A percentile compares a stretch with the other conserved stretches of the same genome.
Evolutionary conservation across 2,329 filamentous ascomycete species (phyloP).

Genomic region (Coleophoma crateriformis): DNA sequence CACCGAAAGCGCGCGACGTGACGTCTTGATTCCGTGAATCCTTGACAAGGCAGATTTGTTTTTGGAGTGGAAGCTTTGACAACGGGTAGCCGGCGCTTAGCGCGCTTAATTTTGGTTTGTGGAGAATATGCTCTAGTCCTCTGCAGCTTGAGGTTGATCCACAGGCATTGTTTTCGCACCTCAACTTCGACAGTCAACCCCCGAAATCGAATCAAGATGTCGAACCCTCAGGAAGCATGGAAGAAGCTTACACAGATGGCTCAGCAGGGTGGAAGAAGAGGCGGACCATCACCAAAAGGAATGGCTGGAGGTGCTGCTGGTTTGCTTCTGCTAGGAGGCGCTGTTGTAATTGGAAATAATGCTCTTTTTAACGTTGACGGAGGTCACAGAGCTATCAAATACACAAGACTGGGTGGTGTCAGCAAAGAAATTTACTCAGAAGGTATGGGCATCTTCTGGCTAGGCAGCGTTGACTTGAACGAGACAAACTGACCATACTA

Average conservation of each 20-base stretch:
- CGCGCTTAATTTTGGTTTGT: neutral
- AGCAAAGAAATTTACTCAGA: slow-evolving; percentile 94
- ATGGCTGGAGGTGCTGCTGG: slow-evolving; percentile 47
- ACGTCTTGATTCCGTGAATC: neutral
- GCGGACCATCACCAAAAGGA: slow-evolving; percentile 39
- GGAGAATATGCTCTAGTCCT: slow-evolving; percentile 2
- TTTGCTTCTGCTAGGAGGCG: slow-evolving; percentile 47
- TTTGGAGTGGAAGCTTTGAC: neutral
- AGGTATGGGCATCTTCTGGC: slow-evolving; percentile 48
- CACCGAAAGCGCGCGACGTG: too few species aligned
- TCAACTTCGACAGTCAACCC: slow-evolving; percentile 3
- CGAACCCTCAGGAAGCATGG: slow-evolving; percentile 62
- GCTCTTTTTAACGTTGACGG: slow-evolving; percentile 83
- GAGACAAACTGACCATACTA: too few species aligned
- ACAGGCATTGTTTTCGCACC: slow-evolving; percentile 2
- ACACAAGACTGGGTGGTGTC: slow-evolving; percentile 86
- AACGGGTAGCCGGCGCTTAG: neutral
- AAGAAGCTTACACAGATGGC: slow-evolving; percentile 54
- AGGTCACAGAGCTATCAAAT: slow-evolving; percentile 98
- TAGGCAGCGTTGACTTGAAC: too few species aligned
- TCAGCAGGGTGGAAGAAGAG: slow-evolving; percentile 46
- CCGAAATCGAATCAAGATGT: slow-evolving; percentile 17
- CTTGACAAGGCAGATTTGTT: neutral
- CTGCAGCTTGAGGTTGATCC: neutral
- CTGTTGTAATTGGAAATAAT: slow-evolving; percentile 46